These are phyloP conservation scores for Papilionanthe hybrid DNA, from an alignment of 116 monocot species.

Conservation along the genomic window DNA sequence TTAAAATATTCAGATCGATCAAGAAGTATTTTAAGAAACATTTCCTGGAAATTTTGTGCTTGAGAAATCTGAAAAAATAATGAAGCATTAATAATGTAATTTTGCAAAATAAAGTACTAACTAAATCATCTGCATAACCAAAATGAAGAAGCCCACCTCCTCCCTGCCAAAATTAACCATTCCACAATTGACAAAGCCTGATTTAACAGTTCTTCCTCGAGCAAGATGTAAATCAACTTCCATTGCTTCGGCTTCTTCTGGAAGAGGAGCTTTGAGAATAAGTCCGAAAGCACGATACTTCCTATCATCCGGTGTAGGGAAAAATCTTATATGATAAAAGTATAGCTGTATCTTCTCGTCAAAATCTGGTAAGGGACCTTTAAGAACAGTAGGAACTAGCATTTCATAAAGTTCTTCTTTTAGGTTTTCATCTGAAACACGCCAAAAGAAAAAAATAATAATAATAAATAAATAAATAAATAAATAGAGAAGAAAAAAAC, in stretches of 20 bases:
- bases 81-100: constrained; percentile 16
- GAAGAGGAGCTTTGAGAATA: constrained; percentile 55
- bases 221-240: constrained; percentile 87
- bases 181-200: constrained; percentile 40
- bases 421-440: constrained; percentile 54
- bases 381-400: constrained; percentile 58
- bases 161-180: constrained; percentile 44
- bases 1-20: constrained; percentile 59
- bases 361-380: constrained; percentile 23
- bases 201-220: constrained; percentile 77
- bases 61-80: constrained; percentile 49
- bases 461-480: no score
- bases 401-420: constrained; percentile 76
- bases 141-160: constrained; percentile 37
- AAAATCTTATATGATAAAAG: constrained; percentile 62
- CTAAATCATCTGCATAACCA: background rate
- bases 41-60: constrained; percentile 80
- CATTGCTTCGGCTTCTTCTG: constrained; percentile 73
- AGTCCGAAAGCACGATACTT: constrained; percentile 69
- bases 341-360: constrained; percentile 30
- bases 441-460: constrained; percentile 7
- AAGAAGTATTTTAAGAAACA: constrained; percentile 79
- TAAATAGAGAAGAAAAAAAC: no score
- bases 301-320: constrained; percentile 76
- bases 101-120: background rate